These are phyloP conservation scores for Alnus glutinosa DNA, from an alignment of 306 rosid species.

Conservation along the genomic window DNA sequence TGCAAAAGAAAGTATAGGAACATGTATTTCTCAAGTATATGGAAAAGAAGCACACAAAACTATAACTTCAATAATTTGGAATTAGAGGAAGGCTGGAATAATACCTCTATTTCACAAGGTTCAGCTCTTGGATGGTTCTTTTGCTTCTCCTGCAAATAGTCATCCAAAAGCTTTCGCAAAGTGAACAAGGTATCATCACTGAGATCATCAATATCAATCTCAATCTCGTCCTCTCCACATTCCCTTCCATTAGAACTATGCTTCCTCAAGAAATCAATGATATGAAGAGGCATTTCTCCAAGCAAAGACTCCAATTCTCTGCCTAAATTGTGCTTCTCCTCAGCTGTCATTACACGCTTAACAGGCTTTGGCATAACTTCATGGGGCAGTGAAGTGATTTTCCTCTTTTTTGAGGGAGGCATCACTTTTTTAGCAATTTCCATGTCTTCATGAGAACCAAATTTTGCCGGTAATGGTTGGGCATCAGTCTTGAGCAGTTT, in stretches of 20 bases:
- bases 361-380: conserved; percentile 49
- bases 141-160: conserved; percentile 54
- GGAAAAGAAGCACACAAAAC: not conserved
- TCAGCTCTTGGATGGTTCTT: conserved; percentile 50
- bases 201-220: conserved; percentile 78
- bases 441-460: conserved; percentile 32
- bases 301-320: conserved; percentile 69
- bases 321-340: conserved; percentile 61
- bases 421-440: conserved; percentile 42
- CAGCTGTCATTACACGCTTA: conserved; percentile 57
- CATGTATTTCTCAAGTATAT: conserved; percentile 14
- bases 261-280: conserved; percentile 72
- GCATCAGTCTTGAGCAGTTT: conserved; percentile 51
- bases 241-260: conserved; percentile 67
- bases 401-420: conserved; percentile 66
- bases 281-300: conserved; percentile 67
- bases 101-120: conserved; percentile 81
- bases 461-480: conserved; percentile 38
- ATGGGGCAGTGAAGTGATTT: conserved; percentile 44
- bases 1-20: conserved; percentile 42
- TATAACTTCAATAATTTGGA: not conserved
- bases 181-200: conserved; percentile 68
- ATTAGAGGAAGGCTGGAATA: conserved; percentile 5
- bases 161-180: conserved; percentile 66
- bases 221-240: conserved; percentile 76